Percentiles rank a stretch among this genome's conserved stretches.
Evolutionary conservation across 1,284 basidiomycete genomes (phyloP).

Genomic region (Salmacisia buchloeana): DNA sequence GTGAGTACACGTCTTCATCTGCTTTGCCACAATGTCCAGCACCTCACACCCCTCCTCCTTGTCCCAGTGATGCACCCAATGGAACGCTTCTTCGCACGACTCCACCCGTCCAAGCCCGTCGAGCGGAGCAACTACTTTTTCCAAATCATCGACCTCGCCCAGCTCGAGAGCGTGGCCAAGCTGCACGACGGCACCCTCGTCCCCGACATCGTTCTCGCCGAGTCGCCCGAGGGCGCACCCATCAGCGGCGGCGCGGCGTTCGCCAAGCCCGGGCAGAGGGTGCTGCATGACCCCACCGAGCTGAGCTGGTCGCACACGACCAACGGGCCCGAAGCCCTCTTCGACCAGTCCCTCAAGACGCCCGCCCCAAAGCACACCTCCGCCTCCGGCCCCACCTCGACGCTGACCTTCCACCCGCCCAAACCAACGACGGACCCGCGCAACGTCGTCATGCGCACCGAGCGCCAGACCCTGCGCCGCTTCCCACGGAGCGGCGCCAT

Average conservation of each 20-base stretch:
- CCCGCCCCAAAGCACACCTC: too few species aligned
- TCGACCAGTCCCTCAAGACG: constrained; percentile 50
- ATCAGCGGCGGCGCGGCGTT: constrained; percentile 5
- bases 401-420: constrained; percentile 43
- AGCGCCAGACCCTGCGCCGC: constrained; percentile 68
- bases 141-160: constrained; percentile 37
- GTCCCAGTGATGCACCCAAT: constrained; percentile 9
- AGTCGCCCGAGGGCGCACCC: neutral
- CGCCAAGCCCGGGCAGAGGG: constrained; percentile 35
- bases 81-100: constrained; percentile 18
- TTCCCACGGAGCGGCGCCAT: constrained; percentile 58
- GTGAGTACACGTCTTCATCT: too few species aligned
- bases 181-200: constrained; percentile 12
- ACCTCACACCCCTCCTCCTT: neutral
- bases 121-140: constrained; percentile 54
- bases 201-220: constrained; percentile 8
- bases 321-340: constrained; percentile 63
- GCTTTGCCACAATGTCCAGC: too few species aligned
- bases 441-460: constrained; percentile 55
- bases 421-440: constrained; percentile 16
- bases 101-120: constrained; percentile 10
- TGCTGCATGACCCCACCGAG: constrained; percentile 52
- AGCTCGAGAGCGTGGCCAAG: too few species aligned
- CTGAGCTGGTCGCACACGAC: constrained; percentile 64
- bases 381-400: too few species aligned